These are phyloP conservation scores for Debaryomyces tyrocola DNA, from an alignment of 805 yeast genomes.

Conservation along the genomic window DNA sequence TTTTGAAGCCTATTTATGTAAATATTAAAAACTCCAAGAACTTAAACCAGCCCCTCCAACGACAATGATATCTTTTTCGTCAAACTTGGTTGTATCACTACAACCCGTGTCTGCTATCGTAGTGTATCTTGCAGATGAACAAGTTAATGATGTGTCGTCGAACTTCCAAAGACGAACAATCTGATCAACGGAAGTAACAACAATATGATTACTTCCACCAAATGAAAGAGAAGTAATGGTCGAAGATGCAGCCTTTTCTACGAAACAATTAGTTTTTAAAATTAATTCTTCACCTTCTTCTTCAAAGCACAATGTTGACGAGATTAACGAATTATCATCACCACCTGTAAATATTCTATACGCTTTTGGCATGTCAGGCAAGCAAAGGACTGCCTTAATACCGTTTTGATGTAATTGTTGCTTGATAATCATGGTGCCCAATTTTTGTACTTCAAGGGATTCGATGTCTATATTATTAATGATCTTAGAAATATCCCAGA, in stretches of 20 bases:
- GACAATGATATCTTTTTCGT: conserved; percentile 35
- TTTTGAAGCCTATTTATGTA: background rate
- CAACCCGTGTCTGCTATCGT: conserved; percentile 92
- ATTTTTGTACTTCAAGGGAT: conserved; percentile 2
- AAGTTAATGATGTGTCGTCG: conserved; percentile 20
- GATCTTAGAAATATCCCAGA: conserved; percentile 52
- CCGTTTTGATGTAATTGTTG: conserved; percentile 82
- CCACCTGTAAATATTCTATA: conserved; percentile 72
- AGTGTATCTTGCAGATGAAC: conserved; percentile 53
- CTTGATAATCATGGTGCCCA: conserved; percentile 32
- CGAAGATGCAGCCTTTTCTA: conserved; percentile 73
- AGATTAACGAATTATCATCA: conserved; percentile 75
- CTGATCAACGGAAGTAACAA: conserved; percentile 86
- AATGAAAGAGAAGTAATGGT: conserved; percentile 69
- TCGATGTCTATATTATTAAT: background rate
- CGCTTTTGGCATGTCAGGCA: conserved; percentile 11
- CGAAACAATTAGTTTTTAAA: conserved; percentile 32
- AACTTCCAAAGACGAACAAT: conserved; percentile 62
- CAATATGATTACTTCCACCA: conserved; percentile 28
- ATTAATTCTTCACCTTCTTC: conserved; percentile 10
- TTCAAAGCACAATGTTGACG: conserved; percentile 18
- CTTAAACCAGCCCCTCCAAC: conserved; percentile 88
- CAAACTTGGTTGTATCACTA: conserved; percentile 38
- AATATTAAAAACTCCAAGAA: conserved; percentile 32
- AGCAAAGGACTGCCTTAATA: conserved; percentile 57